Percentiles rank a stretch among this genome's conserved stretches.
phyloP scores from a whole-genome alignment of 768 basidiomycete species.

The Auriculariales sp. region DNA sequence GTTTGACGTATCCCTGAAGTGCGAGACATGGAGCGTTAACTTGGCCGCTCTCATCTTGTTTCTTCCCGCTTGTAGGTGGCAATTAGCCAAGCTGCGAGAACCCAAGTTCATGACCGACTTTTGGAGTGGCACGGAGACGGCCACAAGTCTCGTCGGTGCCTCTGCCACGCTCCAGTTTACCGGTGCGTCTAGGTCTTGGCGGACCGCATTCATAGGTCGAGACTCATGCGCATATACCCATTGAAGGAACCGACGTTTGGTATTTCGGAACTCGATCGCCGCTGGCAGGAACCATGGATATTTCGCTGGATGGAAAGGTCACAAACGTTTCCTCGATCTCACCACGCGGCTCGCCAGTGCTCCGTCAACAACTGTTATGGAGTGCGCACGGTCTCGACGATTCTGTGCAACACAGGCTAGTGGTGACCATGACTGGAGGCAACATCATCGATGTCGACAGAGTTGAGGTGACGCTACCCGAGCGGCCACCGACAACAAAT shows the following conservation, averaged over 20 bases:
- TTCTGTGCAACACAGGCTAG: background rate
- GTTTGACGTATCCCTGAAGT: background rate
- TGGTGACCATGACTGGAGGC: background rate
- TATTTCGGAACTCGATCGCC: background rate
- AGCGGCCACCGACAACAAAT: too few relatives aligned
- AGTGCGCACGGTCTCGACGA: background rate
- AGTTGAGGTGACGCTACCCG: background rate
- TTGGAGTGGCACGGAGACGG: background rate
- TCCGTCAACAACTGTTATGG: background rate
- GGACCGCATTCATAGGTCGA: background rate
- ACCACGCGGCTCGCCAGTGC: background rate
- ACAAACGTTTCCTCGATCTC: background rate
- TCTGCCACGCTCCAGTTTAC: background rate
- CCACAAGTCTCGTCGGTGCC: background rate
- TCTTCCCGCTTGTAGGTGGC: background rate
- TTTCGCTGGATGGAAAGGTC: background rate
- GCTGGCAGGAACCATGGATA: background rate
- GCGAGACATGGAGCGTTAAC: too few relatives aligned
- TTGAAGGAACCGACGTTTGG: background rate
- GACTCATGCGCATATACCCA: background rate
- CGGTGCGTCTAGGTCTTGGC: background rate
- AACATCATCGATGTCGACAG: background rate
- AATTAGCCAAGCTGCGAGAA: background rate
- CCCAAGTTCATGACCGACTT: background rate
- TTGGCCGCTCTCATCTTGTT: background rate